These are phyloP conservation scores for Dionaea muscipula DNA, from an alignment of 179 eudicot genomes.

Conservation along the genomic window DNA sequence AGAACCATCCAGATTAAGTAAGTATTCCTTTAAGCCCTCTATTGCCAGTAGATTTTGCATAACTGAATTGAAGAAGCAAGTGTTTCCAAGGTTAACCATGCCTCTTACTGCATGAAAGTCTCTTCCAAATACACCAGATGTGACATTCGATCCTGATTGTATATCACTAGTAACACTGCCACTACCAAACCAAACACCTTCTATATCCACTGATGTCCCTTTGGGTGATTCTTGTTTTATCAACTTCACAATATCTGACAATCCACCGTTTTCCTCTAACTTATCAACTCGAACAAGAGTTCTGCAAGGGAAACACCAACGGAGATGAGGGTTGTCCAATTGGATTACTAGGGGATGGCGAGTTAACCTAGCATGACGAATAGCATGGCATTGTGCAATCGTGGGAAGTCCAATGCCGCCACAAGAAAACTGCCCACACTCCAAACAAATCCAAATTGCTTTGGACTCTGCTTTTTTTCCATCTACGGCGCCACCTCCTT, in stretches of 20 bases:
- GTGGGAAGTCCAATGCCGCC: slow-evolving; percentile 85
- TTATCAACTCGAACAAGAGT: slow-evolving; percentile 42
- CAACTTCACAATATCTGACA: slow-evolving; percentile 43
- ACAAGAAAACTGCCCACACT: slow-evolving; percentile 75
- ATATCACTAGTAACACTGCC: slow-evolving; percentile 41
- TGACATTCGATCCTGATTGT: slow-evolving; percentile 25
- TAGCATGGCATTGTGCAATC: slow-evolving; percentile 55
- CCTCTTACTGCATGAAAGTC: slow-evolving; percentile 53
- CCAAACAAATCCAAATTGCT: slow-evolving; percentile 83
- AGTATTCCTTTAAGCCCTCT: slow-evolving; percentile 41
- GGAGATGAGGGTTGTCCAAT: slow-evolving; percentile 48
- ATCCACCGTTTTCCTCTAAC: slow-evolving; percentile 29
- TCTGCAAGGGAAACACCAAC: slow-evolving; percentile 74
- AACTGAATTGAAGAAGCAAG: slow-evolving; percentile 84
- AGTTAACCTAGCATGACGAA: slow-evolving; percentile 55
- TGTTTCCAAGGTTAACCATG: slow-evolving; percentile 76
- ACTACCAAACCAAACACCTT: slow-evolving; percentile 77
- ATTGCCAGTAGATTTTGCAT: slow-evolving; percentile 77
- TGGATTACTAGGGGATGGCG: slow-evolving; percentile 65
- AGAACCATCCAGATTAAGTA: slow-evolving; percentile 37
- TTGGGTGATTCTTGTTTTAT: slow-evolving; percentile 39
- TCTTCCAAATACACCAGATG: slow-evolving; percentile 15
- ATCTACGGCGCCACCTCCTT: slow-evolving; percentile 30
- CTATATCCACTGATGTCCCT: slow-evolving; percentile 40
- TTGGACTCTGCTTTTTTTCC: slow-evolving; percentile 30